Evolutionary conservation across 2,329 filamentous ascomycete genomes (phyloP), one percentile per base, ranked within the genome.

Genomic region (Xylariaceae sp.): DNA sequence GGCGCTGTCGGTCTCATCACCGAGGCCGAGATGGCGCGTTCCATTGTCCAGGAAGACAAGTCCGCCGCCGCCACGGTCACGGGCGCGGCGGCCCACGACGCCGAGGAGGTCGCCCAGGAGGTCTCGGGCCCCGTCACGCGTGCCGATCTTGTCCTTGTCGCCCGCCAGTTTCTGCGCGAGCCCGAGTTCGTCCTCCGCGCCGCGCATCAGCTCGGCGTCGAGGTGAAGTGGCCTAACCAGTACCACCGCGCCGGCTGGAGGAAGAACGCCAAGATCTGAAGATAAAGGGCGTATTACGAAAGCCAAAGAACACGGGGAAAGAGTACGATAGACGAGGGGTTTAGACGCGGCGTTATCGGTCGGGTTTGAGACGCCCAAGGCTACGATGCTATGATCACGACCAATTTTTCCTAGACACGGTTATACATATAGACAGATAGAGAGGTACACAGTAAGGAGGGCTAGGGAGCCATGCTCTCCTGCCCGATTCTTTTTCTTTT

Each of bases 121-220:
- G 24, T 27, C 15, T 38, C 62, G 3, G 66, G 66, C 5, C 54
- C 52, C 35, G 52, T 43, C 49, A 54, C 70, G 12, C 64, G 68
- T 56, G 76, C 74, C 1, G 88, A 96, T 56, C 61, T 89, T n/a
- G 78, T 83, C 0, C 70, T 90, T 13, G 71, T 83, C 1, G 89
- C 77, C 0, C 71, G 87, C 40, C 82, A 84, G 55, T 92, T 92
- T 62, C 71, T 94, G 64, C 78, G 87, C 59, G 87, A 94, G 56
- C 85, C 88, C 0, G 81, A 85, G 41, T 79, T 88, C 57, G 83
- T 88, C 7, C 78, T 87, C 63, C 72, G 75, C 23, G 81, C 77
- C 46, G 88, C 86, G 0, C 74, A 85, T 44, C 76, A 88, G 48
- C 66, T 94, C 21, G 79, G 76, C 8, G 78, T 89, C 3, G 67